Evolutionary conservation across 73 alveolate species (phyloP), one percentile per base, ranked within the genome.

Genomic region (Symbiodinium pilosum): DNA sequence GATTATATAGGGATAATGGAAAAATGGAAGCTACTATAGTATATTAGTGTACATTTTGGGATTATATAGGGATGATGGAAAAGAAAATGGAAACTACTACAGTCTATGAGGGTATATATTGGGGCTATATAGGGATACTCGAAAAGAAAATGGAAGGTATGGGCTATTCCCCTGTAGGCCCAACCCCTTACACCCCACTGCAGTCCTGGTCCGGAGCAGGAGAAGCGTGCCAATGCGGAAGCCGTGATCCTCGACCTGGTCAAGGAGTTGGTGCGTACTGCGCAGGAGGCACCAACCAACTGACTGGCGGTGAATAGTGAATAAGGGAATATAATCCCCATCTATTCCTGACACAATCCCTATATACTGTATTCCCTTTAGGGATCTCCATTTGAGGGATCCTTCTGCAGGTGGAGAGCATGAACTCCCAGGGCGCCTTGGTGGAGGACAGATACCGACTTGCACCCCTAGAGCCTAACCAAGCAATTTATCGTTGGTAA

Each of bases 281-380:
- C 94, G 16, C 94, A 87, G 42, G 94, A 87, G 94, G 94, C 42
- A 39, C n/a, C n/a, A n/a, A n/a, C n/a, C n/a, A n/a, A n/a, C n/a
- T n/a, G n/a, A n/a, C n/a, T n/a, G n/a, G n/a, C n/a, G n/a, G n/a
- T n/a, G n/a, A n/a, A n/a, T n/a, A n/a, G n/a, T n/a, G n/a, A n/a
- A n/a, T n/a, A n/a, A n/a, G n/a, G n/a, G n/a, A n/a, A n/a, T n/a
- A n/a, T n/a, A n/a, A n/a, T n/a, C n/a, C n/a, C n/a, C n/a, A n/a
- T n/a, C n/a, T n/a, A n/a, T n/a, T n/a, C n/a, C n/a, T n/a, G n/a
- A n/a, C n/a, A n/a, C n/a, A n/a, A n/a, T n/a, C n/a, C n/a, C n/a
- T n/a, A n/a, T n/a, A n/a, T n/a, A n/a, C n/a, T n/a, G n/a, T n/a
- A n/a, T n/a, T n/a, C n/a, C n/a, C n/a, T n/a, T n/a, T n/a, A n/a